Evolutionary conservation across 2,329 filamentous ascomycete genomes (phyloP), one percentile per base, ranked within the genome.

Genomic region (Aureobasidium vineae): DNA sequence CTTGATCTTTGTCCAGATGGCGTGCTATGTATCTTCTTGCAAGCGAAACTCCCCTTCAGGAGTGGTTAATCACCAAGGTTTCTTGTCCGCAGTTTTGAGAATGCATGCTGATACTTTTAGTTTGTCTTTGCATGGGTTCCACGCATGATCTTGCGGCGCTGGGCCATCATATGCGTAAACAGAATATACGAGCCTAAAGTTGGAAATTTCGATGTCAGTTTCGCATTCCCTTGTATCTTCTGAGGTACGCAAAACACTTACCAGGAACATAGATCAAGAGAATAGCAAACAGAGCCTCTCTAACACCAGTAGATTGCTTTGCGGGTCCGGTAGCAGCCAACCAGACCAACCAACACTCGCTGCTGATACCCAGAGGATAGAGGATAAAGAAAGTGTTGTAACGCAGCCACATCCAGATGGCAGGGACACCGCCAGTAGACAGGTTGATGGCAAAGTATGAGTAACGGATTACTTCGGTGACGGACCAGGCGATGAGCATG

Each of bases 381-480:
- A 99, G 85, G 43, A 97, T 80, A 73, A 91, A 92, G 79, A 99
- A 99, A 8, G 91, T 92, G 77, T 96, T 97, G 79, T 97, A 87
- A 66, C 81, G 81, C 78, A 96, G 81, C 90, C 92, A 96, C 43
- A 86, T 87, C 75, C 97, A 84, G 68, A 83, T 80, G 0, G 73
- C 76, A 0, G 92, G 91, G 36, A 90, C 85, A 0, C 72, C 71
- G 72, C 81, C 74, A 64, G 77, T 71, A 69, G 82, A 80, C 38
- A 95, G 84, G 72, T 86, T 87, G 73, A 92, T 83, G 41, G 90
- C 90, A 76, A 98, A 98, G 83, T 91, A 99, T 56, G 86, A 85
- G 84, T 99, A 99, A 65, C 95, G 89, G 73, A 97, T 89, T 63
- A 97, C 90, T 80, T 99, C 95, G 68, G 95, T 97, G 67, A 91